These are phyloP conservation scores for Macaranga tanarius DNA, from an alignment of 441 rosid species.

Conservation along the genomic window DNA sequence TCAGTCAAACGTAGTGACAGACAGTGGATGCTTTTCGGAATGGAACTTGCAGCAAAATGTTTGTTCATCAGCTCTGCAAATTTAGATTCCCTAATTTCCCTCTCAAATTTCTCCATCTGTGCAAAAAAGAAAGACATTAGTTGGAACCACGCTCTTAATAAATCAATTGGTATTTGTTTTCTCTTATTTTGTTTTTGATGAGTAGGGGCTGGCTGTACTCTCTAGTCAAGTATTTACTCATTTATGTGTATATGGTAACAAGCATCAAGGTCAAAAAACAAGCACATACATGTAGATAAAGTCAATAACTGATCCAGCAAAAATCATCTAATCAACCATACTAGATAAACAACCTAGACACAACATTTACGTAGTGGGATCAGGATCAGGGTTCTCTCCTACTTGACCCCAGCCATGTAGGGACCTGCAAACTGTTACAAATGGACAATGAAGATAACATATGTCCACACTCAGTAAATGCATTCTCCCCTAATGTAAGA, in stretches of 20 bases:
- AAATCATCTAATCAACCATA: neutral
- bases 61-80: slow-evolving; percentile 93
- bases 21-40: slow-evolving; percentile 96
- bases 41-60: slow-evolving; percentile 98
- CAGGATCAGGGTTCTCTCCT: neutral
- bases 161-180: neutral
- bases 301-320: neutral
- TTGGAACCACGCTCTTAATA: neutral
- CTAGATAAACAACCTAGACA: neutral
- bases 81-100: slow-evolving; percentile 83
- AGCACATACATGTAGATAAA: slow-evolving; percentile 2
- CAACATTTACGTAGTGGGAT: neutral
- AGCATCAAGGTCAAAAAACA: slow-evolving; percentile 30
- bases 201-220: neutral
- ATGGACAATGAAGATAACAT: neutral
- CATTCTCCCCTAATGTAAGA: neutral
- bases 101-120: slow-evolving; percentile 93
- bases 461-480: neutral
- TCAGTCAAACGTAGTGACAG: slow-evolving; percentile 91
- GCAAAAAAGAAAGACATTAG: slow-evolving; percentile 19
- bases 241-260: neutral
- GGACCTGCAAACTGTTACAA: neutral
- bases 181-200: neutral
- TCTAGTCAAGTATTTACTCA: neutral
- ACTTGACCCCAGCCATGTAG: neutral